Evolutionary conservation across 2,329 filamentous ascomycete genomes (phyloP).

Genomic region (Ceratocystiopsis brevicomis): DNA sequence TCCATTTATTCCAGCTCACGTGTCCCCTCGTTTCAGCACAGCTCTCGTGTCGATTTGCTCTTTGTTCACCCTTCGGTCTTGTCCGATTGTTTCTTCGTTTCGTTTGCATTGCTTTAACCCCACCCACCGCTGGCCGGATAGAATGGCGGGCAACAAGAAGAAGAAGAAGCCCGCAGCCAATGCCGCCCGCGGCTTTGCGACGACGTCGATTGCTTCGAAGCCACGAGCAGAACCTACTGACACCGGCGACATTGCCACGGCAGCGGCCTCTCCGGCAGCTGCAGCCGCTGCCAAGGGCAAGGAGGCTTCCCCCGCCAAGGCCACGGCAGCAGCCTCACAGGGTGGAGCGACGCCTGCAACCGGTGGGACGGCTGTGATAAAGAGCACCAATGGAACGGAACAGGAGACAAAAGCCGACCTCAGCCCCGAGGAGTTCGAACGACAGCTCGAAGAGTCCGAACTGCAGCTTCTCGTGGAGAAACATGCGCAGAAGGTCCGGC

Average conservation of each 20-base stretch:
- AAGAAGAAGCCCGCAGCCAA: conserved; percentile 84
- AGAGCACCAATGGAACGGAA: too few relatives aligned
- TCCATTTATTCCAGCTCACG: not conserved
- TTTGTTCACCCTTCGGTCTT: not conserved
- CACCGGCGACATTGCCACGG: conserved; percentile 12
- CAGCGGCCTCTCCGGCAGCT: not conserved
- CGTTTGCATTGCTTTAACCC: too few relatives aligned
- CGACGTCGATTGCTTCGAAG: conserved; percentile 78
- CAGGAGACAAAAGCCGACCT: conserved; percentile 16
- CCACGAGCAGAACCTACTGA: conserved; percentile 41
- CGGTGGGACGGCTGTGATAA: too few relatives aligned
- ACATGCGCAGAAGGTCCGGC: conserved; percentile 56
- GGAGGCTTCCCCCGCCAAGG: not conserved
- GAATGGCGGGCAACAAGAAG: conserved; percentile 42
- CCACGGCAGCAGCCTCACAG: not conserved
- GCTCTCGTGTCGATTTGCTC: not conserved
- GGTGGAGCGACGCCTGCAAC: too few relatives aligned
- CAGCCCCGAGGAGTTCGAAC: conserved; percentile 77
- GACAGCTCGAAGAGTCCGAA: conserved; percentile 75
- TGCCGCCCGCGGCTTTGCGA: conserved; percentile 81
- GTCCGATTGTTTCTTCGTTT: not conserved
- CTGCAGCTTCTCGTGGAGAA: conserved; percentile 78
- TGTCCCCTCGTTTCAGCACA: too few relatives aligned
- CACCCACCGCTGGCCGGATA: too few relatives aligned
- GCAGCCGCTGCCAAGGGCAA: not conserved